Conservation (phyloP, 1,139 yeast species). For the Scheffersomyces cryptocercus region DNA sequence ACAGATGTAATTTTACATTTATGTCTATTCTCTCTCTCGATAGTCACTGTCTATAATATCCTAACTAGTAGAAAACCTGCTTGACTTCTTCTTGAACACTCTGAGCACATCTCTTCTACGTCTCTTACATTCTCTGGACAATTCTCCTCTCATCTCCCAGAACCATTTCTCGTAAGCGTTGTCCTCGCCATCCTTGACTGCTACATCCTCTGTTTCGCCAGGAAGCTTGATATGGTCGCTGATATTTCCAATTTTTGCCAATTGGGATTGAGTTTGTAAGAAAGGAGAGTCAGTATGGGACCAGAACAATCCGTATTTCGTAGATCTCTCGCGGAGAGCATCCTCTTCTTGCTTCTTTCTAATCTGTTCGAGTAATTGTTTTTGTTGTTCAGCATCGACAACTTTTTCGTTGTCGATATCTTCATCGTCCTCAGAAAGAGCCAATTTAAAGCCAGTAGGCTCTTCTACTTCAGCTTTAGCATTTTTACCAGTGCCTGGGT, state of each 20-base stretch:
- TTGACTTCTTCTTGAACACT: constrained; percentile 50
- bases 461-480: constrained; percentile 17
- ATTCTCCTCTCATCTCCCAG: constrained; percentile 80
- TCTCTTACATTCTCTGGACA: constrained; percentile 74
- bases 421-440: constrained; percentile 35
- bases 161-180: constrained; percentile 73
- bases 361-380: constrained; percentile 31
- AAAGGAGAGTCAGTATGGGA: constrained; percentile 84
- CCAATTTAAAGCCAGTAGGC: constrained; percentile 29
- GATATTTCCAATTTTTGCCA: constrained; percentile 53
- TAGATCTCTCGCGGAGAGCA: constrained; percentile 10
- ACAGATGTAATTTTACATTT: no score
- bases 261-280: constrained; percentile 77
- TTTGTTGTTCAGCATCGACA: constrained; percentile 22
- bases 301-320: constrained; percentile 67
- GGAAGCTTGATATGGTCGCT: constrained; percentile 33
- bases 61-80: background rate
- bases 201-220: constrained; percentile 30
- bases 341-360: constrained; percentile 31
- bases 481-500: constrained; percentile 35
- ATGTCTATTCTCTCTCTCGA: no score
- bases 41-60: no score
- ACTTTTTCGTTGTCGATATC: constrained; percentile 33
- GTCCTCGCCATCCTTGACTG: constrained; percentile 42
- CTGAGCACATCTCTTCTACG: constrained; percentile 74